These are phyloP conservation scores for Naganishia onofrii DNA, from an alignment of 768 basidiomycete species.

Conservation along the genomic window DNA sequence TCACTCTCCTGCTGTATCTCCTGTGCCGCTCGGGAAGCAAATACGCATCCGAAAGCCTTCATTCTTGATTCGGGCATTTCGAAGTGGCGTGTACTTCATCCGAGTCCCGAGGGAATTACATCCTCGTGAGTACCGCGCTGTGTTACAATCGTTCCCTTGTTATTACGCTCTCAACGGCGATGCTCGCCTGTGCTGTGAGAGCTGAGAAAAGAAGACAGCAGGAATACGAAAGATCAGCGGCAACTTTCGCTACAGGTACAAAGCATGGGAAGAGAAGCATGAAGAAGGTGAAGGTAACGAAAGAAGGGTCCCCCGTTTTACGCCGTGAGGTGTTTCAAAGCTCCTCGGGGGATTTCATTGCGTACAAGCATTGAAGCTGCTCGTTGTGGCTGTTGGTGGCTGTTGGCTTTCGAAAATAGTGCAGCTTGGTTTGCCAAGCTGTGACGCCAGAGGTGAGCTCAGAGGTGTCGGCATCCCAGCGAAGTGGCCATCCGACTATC, in stretches of 20 bases:
- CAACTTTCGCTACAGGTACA: too few species aligned
- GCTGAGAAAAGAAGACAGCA: too few species aligned
- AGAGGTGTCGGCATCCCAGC: too few species aligned
- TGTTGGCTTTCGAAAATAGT: not conserved
- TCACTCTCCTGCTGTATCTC: constrained; percentile 2
- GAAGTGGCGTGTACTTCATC: not conserved
- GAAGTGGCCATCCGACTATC: too few species aligned
- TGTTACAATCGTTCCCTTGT: too few species aligned
- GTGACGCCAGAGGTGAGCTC: too few species aligned
- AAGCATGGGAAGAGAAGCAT: too few species aligned
- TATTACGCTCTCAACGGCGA: too few species aligned
- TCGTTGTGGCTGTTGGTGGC: not conserved
- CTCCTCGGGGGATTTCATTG: not conserved
- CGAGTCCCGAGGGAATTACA: not conserved
- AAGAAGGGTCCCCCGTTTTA: not conserved
- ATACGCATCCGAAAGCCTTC: not conserved
- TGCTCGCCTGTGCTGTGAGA: too few species aligned
- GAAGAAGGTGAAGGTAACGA: not conserved
- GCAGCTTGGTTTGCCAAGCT: not conserved
- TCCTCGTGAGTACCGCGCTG: too few species aligned
- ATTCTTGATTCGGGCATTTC: not conserved
- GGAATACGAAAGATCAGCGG: too few species aligned
- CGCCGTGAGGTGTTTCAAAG: not conserved
- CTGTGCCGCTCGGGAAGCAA: constrained; percentile 3
- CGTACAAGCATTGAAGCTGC: not conserved